Conservation (phyloP, 139 green algal genomes). For the Prasinococcaceae sp. region DNA sequence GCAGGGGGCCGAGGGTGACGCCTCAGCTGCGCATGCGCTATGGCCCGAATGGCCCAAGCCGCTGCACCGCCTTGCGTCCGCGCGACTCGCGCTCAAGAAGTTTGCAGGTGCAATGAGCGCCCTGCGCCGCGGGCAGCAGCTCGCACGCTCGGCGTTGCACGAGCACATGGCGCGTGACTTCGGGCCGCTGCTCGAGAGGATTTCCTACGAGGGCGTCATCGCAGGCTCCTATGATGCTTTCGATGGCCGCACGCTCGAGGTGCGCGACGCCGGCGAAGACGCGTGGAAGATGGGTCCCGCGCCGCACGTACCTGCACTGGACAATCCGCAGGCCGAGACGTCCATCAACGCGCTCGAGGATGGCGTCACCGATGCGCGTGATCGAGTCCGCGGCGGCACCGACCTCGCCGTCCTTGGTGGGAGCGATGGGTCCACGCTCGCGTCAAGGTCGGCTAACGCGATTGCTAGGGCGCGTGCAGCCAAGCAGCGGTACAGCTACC, state of each 20-base stretch:
- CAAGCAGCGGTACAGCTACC: slow-evolving; percentile 26
- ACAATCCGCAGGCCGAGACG: no score
- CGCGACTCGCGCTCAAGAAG: slow-evolving; percentile 9
- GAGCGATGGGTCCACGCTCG: no score
- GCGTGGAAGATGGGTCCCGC: slow-evolving; percentile 40
- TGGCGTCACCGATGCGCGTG: no score
- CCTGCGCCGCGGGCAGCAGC: slow-evolving; percentile 1
- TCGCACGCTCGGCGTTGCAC: background rate
- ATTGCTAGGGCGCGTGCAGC: no score
- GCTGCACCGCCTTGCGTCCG: slow-evolving; percentile 30
- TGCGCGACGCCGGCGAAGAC: slow-evolving; percentile 39
- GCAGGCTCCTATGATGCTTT: slow-evolving; percentile 32
- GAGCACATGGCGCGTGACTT: slow-evolving; percentile 26
- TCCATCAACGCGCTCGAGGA: no score
- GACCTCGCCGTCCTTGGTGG: no score
- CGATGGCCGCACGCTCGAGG: slow-evolving; percentile 34
- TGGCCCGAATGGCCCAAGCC: slow-evolving; percentile 36
- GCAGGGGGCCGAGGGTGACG: slow-evolving; percentile 24
- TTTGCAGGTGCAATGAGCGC: slow-evolving; percentile 14
- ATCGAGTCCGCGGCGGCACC: no score
- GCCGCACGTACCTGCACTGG: slow-evolving; percentile 29
- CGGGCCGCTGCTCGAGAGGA: slow-evolving; percentile 30
- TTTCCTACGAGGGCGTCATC: slow-evolving; percentile 24
- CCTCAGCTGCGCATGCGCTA: slow-evolving; percentile 19
- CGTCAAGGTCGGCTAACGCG: no score